Percentiles rank a stretch among this genome's conserved stretches.
These are phyloP conservation scores for Pulveroboletus sp. DNA, from an alignment of 768 basidiomycete species.

Conservation along the genomic window DNA sequence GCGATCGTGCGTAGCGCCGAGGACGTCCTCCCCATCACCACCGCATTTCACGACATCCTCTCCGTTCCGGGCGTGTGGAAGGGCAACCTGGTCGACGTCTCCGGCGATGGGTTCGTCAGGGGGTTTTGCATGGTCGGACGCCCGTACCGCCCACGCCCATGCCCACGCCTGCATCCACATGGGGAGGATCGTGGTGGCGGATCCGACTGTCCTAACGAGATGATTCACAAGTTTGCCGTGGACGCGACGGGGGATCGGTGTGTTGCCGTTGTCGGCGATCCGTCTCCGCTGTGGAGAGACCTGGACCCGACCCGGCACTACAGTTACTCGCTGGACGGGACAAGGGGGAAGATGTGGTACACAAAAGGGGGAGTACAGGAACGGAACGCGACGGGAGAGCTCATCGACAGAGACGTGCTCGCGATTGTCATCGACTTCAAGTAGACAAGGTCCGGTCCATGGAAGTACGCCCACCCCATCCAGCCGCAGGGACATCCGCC, in stretches of 20 bases:
- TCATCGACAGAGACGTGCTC: conserved; percentile 2
- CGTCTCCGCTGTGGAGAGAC: conserved; percentile 3
- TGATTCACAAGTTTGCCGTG: conserved; percentile 13
- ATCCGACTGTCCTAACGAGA: neutral
- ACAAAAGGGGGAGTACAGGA: conserved; percentile 6
- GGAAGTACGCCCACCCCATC: neutral
- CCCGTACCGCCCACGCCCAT: neutral
- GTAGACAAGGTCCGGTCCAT: neutral
- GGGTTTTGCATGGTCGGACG: conserved; percentile 5
- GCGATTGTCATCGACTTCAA: conserved; percentile 11
- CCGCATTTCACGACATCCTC: conserved; percentile 8
- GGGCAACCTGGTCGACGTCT: conserved; percentile 13
- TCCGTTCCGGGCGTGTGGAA: conserved; percentile 9
- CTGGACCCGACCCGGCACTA: conserved; percentile 1
- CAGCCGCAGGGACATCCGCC: neutral
- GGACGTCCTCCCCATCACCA: conserved; percentile 7
- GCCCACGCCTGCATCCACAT: no score
- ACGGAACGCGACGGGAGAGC: neutral
- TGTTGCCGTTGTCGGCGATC: conserved; percentile 10
- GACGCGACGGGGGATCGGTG: conserved; percentile 16
- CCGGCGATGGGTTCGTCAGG: conserved; percentile 13
- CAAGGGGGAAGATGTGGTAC: conserved; percentile 12
- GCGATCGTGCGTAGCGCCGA: conserved; percentile 7
- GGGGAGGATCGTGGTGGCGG: neutral
- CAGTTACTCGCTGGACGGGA: conserved; percentile 9